phyloP scores from a whole-genome alignment of 1,139 yeast species.

The Nakaseomyces glabratus region DNA sequence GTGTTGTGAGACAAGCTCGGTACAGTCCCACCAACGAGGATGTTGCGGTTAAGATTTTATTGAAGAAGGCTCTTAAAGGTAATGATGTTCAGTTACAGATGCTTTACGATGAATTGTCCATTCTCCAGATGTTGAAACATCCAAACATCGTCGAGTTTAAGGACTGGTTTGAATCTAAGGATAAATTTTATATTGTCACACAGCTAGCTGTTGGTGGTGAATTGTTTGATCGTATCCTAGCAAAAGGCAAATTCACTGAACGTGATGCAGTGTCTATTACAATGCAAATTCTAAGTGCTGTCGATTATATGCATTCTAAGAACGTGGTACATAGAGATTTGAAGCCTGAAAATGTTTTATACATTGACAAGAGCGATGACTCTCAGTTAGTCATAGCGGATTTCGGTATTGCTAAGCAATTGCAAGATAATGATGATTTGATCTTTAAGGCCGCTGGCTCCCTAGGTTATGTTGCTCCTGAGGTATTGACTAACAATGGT shows the following conservation, averaged over 20 bases:
- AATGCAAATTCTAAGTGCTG: constrained; percentile 62
- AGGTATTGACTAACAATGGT: constrained; percentile 64
- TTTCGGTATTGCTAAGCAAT: constrained; percentile 80
- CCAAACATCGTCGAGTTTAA: constrained; percentile 76
- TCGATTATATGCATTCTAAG: constrained; percentile 59
- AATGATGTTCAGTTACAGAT: constrained; percentile 45
- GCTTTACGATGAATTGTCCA: constrained; percentile 65
- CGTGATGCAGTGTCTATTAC: constrained; percentile 68
- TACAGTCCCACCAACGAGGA: constrained; percentile 50
- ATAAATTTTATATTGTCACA: constrained; percentile 65
- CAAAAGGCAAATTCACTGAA: constrained; percentile 73
- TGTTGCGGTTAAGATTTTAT: constrained; percentile 78
- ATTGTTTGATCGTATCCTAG: constrained; percentile 71
- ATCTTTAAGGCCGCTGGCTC: constrained; percentile 79
- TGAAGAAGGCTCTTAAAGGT: constrained; percentile 73
- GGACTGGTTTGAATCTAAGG: constrained; percentile 85
- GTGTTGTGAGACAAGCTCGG: constrained; percentile 74
- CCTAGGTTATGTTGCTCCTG: constrained; percentile 93
- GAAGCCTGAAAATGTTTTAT: constrained; percentile 82
- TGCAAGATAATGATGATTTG: constrained; percentile 49
- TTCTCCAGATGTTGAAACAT: constrained; percentile 57
- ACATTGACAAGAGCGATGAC: constrained; percentile 37
- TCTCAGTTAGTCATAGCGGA: constrained; percentile 79
- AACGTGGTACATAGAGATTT: constrained; percentile 85
- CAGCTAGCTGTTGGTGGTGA: constrained; percentile 87